Evolutionary conservation across 176 grass and related monocot genomes (phyloP), one percentile per base, ranked within the genome.

Genomic region (Areca catechu): DNA sequence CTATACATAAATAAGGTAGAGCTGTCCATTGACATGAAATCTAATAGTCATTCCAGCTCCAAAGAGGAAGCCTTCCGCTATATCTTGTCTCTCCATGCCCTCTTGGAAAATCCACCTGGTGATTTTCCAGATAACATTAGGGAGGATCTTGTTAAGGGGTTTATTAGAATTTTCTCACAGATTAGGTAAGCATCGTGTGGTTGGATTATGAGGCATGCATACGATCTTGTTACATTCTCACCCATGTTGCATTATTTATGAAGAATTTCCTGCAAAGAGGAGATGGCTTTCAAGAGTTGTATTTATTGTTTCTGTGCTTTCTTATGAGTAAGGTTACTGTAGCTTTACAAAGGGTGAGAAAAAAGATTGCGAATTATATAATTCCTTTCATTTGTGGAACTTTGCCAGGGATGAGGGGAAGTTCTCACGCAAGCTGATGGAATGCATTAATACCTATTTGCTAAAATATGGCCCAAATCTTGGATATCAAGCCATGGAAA

Each of bases 381-480:
- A 71, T 74, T 16, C n/a, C 22, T 77, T 56, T 29, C 50, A 15
- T 57, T 23, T 53, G 50, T 79, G 24, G 19, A 56, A 58, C 24
- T 55, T 50, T 53, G 23, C 61, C 71, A 96, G 86, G 71, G 80
- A 96, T 54, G 83, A 90, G 64, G 77, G 86, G 12, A 96, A 96
- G 57, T 63, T 96, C 60, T 77, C 75, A 18, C 72, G 72, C 77
- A 96, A 90, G 59, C 86, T 96, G 57, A 84, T 96, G 80, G 91
- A 96, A 50, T 96, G 83, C 60, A 48, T 96, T 47, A 90, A 90
- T 80, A 90, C 77, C 12, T 83, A 79, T 67, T 76, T 96, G 70
- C 68, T 74, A 27, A 96, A 81, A 80, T 86, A 90, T 57, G 91
- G 91, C 24, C 86, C 91, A 37, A 96, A 96, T 77, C 86, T 90